Evolutionary conservation across 176 grass and related monocot species (phyloP), one percentile per base, ranked within the genome.

Genomic region (Aegilops bicornis): DNA sequence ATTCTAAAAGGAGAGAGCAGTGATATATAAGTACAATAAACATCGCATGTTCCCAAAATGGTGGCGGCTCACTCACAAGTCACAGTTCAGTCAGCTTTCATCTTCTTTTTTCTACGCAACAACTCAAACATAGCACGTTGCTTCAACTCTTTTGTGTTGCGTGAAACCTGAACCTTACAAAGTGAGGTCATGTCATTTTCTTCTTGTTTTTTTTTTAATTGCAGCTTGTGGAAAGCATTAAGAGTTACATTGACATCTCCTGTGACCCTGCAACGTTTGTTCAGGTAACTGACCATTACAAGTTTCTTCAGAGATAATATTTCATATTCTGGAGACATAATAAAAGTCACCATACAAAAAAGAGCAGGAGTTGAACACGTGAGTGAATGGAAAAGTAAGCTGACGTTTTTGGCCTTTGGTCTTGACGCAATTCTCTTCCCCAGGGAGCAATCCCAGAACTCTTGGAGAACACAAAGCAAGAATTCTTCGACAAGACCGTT

Each of bases 221-320:
- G 69, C 72, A 96, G 94, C 81, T 91, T 43, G 78, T 89, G 78
- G 79, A 91, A 13, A 80, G 89, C 76, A 65, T 96, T 6, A 86
- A 93, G 84, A 89, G 73, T 83, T 96, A 96, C 77, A 84, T 89
- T 78, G 82, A 93, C 35, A 93, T 96, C 76, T 91, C 89, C 3
- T 0, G 27, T 82, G 91, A 91, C 50, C 87, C 94, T 86, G 3
- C 87, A 81, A 93, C 89, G 3, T 96, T 96, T 89, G 60, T 96
- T 32, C 91, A 96, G 91, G 91, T 96, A 42, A 87, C 24, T 43
- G 10, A 10, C 25, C 67, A 16, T 3, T 68, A 12, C 19, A 65
- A 73, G 25, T 37, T 77, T 85, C 2, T 19, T 39, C 30, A 54
- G 43, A 68, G 59, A 61, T 61, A 63, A 50, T 24, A 48, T 40